These are phyloP conservation scores for Thelonectria blattea DNA, from an alignment of 2,329 filamentous ascomycete genomes.

Conservation along the genomic window DNA sequence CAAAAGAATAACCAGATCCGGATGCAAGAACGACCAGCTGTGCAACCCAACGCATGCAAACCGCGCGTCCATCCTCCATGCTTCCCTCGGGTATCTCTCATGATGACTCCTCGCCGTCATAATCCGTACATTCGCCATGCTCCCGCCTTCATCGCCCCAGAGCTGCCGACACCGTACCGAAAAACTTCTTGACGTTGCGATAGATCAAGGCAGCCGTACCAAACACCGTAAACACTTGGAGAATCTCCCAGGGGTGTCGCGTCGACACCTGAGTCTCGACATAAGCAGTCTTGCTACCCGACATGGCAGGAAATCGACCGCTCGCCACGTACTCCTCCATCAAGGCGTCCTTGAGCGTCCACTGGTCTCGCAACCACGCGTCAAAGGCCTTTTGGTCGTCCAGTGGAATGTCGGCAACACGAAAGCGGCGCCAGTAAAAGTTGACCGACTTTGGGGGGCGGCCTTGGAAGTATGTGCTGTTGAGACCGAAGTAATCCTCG, in stretches of 20 bases:
- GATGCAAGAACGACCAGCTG: not conserved
- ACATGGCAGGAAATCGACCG: constrained; percentile 78
- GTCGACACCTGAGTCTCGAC: constrained; percentile 66
- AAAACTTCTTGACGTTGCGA: constrained; percentile 44
- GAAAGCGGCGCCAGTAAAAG: constrained; percentile 93
- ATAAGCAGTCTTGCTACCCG: constrained; percentile 53
- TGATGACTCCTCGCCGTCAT: constrained; percentile 7
- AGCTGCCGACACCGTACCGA: constrained; percentile 28
- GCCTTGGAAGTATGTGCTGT: constrained; percentile 87
- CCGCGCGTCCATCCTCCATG: constrained; percentile 1
- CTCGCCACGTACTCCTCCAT: constrained; percentile 82
- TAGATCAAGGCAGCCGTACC: constrained; percentile 52
- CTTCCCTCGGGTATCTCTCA: constrained; percentile 6
- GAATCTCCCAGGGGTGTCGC: constrained; percentile 59
- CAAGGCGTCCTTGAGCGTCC: constrained; percentile 90
- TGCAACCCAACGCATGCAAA: constrained; percentile 3
- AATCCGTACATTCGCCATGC: constrained; percentile 1
- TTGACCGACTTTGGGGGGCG: constrained; percentile 93
- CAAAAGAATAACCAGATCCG: not conserved
- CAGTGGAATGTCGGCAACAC: constrained; percentile 79
- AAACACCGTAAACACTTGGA: constrained; percentile 60
- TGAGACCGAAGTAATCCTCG: constrained; percentile 88
- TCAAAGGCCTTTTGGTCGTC: constrained; percentile 78
- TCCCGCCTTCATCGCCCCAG: constrained; percentile 29
- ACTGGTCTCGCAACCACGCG: constrained; percentile 81